A percentile compares a stretch with the other conserved stretches of the same genome.
Evolutionary conservation across 2,329 filamentous ascomycete genomes (phyloP).

Genomic region (Penicillium paneum): DNA sequence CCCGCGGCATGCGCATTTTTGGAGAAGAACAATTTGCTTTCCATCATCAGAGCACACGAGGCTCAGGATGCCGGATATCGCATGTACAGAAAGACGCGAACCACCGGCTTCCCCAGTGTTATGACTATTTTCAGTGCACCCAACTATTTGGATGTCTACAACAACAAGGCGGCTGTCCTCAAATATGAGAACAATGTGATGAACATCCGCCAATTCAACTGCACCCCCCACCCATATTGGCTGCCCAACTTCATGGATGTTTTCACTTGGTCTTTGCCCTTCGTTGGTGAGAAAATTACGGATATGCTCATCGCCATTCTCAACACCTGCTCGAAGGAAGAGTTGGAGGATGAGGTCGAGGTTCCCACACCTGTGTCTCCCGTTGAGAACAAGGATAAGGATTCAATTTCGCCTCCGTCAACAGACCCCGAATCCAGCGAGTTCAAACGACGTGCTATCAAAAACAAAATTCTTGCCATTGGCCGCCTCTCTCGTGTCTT

Average conservation of each 20-base stretch:
- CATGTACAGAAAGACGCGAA: constrained; percentile 98
- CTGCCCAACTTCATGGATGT: constrained; percentile 99
- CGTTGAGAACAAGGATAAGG: constrained; percentile 34
- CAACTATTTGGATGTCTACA: constrained; percentile 98
- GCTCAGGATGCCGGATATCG: constrained; percentile 97
- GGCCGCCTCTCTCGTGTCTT: constrained; percentile 95
- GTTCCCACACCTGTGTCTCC: constrained; percentile 68
- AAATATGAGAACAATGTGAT: constrained; percentile 99
- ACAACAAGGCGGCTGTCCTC: constrained; percentile 98
- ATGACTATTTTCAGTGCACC: constrained; percentile 99
- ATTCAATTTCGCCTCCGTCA: constrained; percentile 61
- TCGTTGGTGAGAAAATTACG: constrained; percentile 98
- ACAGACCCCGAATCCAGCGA: constrained; percentile 83
- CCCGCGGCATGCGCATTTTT: constrained; percentile 94
- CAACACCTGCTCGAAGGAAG: constrained; percentile 98
- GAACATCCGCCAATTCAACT: constrained; percentile 99
- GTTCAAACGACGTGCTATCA: constrained; percentile 93
- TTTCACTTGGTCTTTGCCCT: constrained; percentile 99
- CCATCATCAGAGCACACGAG: constrained; percentile 95
- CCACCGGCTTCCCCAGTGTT: constrained; percentile 96
- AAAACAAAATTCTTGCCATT: constrained; percentile 99
- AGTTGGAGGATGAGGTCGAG: constrained; percentile 78
- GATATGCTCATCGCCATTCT: constrained; percentile 99
- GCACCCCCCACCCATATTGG: constrained; percentile 98
- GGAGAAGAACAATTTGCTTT: constrained; percentile 97